Evolutionary conservation across 2,329 filamentous ascomycete species (phyloP).

Genomic region (Aspergillus sp.): DNA sequence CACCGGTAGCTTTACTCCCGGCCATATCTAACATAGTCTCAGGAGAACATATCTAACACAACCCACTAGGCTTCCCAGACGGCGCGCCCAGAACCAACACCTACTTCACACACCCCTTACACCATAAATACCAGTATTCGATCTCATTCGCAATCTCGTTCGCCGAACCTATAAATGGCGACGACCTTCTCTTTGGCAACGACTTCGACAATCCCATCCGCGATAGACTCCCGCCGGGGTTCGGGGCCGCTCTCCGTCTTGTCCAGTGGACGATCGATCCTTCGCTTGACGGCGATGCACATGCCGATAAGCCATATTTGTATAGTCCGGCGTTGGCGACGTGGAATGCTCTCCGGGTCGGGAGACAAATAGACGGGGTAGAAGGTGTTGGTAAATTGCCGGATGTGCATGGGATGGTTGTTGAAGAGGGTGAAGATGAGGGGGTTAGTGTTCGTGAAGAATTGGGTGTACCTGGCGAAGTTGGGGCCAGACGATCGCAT

Average conservation of each 20-base stretch:
- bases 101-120: conserved; percentile 73
- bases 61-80: conserved; percentile 63
- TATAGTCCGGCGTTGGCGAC: conserved; percentile 79
- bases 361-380: conserved; percentile 34
- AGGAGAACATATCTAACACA: background rate
- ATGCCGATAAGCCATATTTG: conserved; percentile 80
- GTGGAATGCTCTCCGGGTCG: conserved; percentile 75
- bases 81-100: conserved; percentile 67
- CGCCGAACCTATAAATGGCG: conserved; percentile 64
- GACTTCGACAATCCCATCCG: conserved; percentile 92
- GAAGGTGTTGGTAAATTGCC: conserved; percentile 24
- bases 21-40: background rate
- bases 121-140: conserved; percentile 77
- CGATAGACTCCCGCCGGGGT: conserved; percentile 80
- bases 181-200: conserved; percentile 86
- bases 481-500: conserved; percentile 58
- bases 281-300: conserved; percentile 83
- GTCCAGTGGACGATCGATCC: conserved; percentile 92
- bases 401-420: conserved; percentile 51
- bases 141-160: conserved; percentile 77
- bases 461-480: conserved; percentile 53
- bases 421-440: conserved; percentile 66
- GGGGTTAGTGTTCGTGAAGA: conserved; percentile 46
- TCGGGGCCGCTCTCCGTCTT: conserved; percentile 78
- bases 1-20: conserved; percentile 34